Conservation (phyloP, 176 grass and related monocot species). For the Puccinellia tenuiflora region DNA sequence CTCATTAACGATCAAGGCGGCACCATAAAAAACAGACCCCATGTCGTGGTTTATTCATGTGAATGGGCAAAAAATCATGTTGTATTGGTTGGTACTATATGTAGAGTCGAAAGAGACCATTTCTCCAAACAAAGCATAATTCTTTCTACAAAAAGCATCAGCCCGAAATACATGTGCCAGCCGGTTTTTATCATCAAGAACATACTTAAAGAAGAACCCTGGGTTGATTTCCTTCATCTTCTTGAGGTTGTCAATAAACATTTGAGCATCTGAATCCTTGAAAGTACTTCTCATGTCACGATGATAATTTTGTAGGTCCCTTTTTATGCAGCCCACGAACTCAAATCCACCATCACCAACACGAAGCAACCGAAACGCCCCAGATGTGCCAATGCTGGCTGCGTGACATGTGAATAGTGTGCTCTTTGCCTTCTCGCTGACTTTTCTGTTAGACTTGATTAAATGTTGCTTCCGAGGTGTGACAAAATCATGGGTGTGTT, state of each 20-base stretch:
- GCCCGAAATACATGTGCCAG: too few relatives aligned
- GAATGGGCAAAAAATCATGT: neutral
- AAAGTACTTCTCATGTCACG: neutral
- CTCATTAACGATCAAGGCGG: neutral
- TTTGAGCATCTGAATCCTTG: neutral
- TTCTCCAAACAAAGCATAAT: neutral
- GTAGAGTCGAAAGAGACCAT: neutral
- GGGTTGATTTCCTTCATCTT: neutral
- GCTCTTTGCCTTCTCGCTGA: neutral
- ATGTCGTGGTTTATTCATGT: neutral
- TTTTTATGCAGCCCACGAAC: too few relatives aligned
- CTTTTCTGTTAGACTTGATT: neutral
- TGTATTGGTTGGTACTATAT: neutral
- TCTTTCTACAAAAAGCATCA: neutral
- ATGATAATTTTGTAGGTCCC: too few relatives aligned
- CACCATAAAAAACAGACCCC: neutral
- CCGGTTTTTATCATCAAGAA: too few relatives aligned
- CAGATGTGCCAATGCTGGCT: too few relatives aligned
- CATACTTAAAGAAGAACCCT: too few relatives aligned
- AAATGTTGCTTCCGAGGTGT: neutral
- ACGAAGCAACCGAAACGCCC: too few relatives aligned
- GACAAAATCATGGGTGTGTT: neutral
- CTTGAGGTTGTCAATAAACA: neutral
- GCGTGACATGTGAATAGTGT: too few relatives aligned
- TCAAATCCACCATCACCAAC: too few relatives aligned